These are phyloP conservation scores for Solanum raphanifolium DNA, from an alignment of 257 asterid genomes.

Conservation along the genomic window DNA sequence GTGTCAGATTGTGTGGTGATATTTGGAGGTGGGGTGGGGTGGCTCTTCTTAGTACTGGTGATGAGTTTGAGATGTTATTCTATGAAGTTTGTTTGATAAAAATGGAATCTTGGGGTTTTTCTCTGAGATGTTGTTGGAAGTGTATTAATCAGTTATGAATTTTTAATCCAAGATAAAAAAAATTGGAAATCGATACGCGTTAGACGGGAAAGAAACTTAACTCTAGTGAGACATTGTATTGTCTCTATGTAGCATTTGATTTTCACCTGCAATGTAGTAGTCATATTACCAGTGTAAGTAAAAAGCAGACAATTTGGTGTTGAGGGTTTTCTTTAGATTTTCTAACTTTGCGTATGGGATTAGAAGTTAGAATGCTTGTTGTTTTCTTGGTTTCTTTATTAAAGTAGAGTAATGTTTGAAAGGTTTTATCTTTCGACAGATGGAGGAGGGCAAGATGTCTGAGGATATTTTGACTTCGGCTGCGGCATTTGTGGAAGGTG, in stretches of 20 bases:
- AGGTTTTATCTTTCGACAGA: slow-evolving; percentile 26
- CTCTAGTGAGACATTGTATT: neutral
- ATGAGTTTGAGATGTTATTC: neutral
- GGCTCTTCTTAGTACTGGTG: neutral
- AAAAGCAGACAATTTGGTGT: neutral
- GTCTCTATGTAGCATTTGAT: neutral
- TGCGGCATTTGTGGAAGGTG: slow-evolving; percentile 91
- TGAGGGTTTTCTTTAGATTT: neutral
- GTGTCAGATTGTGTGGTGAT: neutral
- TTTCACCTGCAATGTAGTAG: neutral
- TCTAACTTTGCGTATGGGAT: neutral
- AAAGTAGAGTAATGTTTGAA: neutral
- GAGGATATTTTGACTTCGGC: slow-evolving; percentile 76
- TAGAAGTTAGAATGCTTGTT: neutral
- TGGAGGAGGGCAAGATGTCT: slow-evolving; percentile 58
- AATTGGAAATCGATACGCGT: neutral
- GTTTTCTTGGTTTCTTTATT: neutral
- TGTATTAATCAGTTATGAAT: neutral
- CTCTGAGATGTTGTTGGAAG: neutral
- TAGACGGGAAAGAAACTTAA: neutral
- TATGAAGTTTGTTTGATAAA: neutral
- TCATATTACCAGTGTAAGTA: neutral
- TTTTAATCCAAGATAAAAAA: neutral
- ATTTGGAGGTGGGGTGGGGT: neutral
- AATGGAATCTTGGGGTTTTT: neutral